A percentile compares a stretch with the other conserved stretches of the same genome.
Conservation (phyloP, 1,139 yeast species). For the Yamadazyma mexicana region DNA sequence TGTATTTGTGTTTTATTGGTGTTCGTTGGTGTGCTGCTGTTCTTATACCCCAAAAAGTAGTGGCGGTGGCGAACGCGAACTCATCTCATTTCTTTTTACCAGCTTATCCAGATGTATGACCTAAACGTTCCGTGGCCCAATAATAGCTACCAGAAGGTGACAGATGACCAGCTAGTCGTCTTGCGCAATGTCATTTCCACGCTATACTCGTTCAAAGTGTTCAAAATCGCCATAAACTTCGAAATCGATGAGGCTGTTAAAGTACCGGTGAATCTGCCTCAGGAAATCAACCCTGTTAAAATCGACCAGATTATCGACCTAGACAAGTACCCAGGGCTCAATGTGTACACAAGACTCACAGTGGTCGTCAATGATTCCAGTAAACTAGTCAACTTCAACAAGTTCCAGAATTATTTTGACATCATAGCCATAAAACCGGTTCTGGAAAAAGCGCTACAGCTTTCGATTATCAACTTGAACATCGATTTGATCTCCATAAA, state of each 20-base stretch:
- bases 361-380: conserved; percentile 74
- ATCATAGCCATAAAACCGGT: conserved; percentile 78
- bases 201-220: conserved; percentile 64
- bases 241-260: conserved; percentile 55
- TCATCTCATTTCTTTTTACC: not conserved
- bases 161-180: conserved; percentile 38
- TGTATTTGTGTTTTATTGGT: too few species aligned
- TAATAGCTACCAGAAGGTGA: conserved; percentile 43
- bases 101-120: conserved; percentile 46
- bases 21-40: not conserved
- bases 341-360: conserved; percentile 72
- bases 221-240: conserved; percentile 73
- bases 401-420: conserved; percentile 67
- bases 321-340: conserved; percentile 33
- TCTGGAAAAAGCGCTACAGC: conserved; percentile 75
- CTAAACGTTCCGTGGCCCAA: conserved; percentile 85
- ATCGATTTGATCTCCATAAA: conserved; percentile 79
- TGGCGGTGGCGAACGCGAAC: conserved; percentile 19
- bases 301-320: conserved; percentile 20
- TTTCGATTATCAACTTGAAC: conserved; percentile 71
- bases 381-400: conserved; percentile 69
- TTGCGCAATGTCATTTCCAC: conserved; percentile 55
- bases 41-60: conserved; percentile 1
- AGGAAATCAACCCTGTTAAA: conserved; percentile 41
- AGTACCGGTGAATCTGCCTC: conserved; percentile 47